phyloP scores from a whole-genome alignment of 805 yeast species.

The Maudiozyma turicensis region DNA sequence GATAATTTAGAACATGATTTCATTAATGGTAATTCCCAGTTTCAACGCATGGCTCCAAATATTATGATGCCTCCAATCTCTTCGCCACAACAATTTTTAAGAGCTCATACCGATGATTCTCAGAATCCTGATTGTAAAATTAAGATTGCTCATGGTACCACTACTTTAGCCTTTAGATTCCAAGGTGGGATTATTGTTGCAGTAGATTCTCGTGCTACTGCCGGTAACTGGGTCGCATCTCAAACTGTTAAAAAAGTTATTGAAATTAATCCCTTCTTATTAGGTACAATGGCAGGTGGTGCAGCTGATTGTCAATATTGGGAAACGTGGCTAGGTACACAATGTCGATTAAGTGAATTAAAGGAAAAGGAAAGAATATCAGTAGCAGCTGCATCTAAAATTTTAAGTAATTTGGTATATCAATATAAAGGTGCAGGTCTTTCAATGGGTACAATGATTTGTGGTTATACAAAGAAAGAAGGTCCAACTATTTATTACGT shows the following conservation, averaged over 20 bases:
- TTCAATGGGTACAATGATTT: constrained; percentile 98
- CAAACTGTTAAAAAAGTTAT: constrained; percentile 96
- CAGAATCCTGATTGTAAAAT: constrained; percentile 88
- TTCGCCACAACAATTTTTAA: constrained; percentile 80
- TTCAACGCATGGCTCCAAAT: constrained; percentile 40
- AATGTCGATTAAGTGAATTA: constrained; percentile 89
- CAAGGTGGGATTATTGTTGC: constrained; percentile 94
- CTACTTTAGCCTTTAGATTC: constrained; percentile 92
- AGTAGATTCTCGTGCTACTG: constrained; percentile 96
- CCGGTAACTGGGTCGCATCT: constrained; percentile 96
- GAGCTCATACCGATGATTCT: constrained; percentile 98
- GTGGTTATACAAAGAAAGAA: constrained; percentile 92
- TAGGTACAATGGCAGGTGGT: constrained; percentile 99
- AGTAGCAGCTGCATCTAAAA: constrained; percentile 95
- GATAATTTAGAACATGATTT: constrained; percentile 29
- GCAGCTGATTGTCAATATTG: constrained; percentile 99
- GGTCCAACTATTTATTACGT: constrained; percentile 95
- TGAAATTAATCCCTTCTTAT: constrained; percentile 85
- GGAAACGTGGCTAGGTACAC: constrained; percentile 98
- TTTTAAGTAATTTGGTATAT: constrained; percentile 81
- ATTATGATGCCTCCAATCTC: constrained; percentile 74
- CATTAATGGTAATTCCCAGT: constrained; percentile 23
- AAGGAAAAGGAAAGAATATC: constrained; percentile 91
- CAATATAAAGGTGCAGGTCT: constrained; percentile 96
- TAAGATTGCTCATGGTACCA: constrained; percentile 98